Conservation (phyloP, 495 filamentous ascomycete genomes). For the Mycothermus thermophilus region DNA sequence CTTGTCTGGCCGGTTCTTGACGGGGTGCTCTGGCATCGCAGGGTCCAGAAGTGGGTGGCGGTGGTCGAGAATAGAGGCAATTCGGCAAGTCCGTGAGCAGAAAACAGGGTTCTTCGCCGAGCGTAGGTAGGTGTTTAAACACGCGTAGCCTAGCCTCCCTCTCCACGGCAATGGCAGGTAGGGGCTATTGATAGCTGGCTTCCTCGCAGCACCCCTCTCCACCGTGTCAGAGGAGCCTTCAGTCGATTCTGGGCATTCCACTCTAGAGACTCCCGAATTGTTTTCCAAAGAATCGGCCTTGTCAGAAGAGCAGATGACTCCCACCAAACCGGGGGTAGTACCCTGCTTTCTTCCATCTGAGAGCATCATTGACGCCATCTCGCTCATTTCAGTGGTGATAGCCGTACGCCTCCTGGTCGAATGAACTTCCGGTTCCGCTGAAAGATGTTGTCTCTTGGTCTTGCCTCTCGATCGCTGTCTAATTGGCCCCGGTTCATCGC, state of each 20-base stretch:
- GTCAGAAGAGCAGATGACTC: too few relatives aligned
- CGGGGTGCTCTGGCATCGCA: constrained; percentile 59
- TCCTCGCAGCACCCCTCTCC: constrained; percentile 36
- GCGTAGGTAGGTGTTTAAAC: constrained; percentile 86
- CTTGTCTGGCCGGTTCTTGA: constrained; percentile 71
- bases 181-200: constrained; percentile 71
- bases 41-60: constrained; percentile 67
- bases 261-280: neutral
- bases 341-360: too few relatives aligned
- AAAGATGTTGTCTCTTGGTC: too few relatives aligned
- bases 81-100: constrained; percentile 81
- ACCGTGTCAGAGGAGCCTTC: too few relatives aligned
- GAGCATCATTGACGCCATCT: too few relatives aligned
- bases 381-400: too few relatives aligned
- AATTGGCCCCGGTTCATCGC: too few relatives aligned
- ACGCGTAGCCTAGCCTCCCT: constrained; percentile 82
- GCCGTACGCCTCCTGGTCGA: too few relatives aligned
- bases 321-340: too few relatives aligned
- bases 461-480: too few relatives aligned
- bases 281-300: too few relatives aligned
- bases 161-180: constrained; percentile 88
- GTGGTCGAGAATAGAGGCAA: constrained; percentile 80
- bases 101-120: constrained; percentile 76
- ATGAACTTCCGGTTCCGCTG: too few relatives aligned
- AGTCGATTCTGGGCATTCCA: constrained; percentile 11